Conservation (phyloP, 129 eudicot genomes). For the Arctium minus region DNA sequence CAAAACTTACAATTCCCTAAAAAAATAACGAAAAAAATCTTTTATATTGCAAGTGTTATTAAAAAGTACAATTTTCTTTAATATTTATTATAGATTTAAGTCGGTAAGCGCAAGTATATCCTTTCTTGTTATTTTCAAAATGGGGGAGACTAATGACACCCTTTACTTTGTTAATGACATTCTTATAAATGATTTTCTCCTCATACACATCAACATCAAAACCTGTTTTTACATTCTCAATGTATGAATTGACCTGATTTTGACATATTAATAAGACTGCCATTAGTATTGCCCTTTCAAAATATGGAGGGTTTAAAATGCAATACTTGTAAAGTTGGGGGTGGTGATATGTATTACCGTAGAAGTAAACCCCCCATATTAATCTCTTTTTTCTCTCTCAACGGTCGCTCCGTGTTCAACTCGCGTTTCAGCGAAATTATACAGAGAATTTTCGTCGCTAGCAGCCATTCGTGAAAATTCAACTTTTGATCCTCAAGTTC, state of each 20-base stretch:
- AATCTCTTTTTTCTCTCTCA: slow-evolving; percentile 31
- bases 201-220: too few species aligned
- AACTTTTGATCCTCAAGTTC: background rate
- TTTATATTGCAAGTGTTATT: too few species aligned
- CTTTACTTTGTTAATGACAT: too few species aligned
- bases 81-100: too few species aligned
- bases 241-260: too few species aligned
- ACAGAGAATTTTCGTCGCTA: slow-evolving; percentile 20
- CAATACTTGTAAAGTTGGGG: background rate
- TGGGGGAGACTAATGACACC: too few species aligned
- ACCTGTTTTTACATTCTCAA: too few species aligned
- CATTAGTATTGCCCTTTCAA: background rate
- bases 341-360: background rate
- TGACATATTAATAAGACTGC: too few species aligned
- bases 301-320: background rate
- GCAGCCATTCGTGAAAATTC: slow-evolving; percentile 18
- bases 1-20: too few species aligned
- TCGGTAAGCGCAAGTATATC: background rate
- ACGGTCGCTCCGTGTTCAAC: slow-evolving; percentile 89
- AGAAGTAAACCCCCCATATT: background rate
- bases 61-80: too few species aligned
- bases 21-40: too few species aligned
- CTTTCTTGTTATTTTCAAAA: background rate
- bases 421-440: slow-evolving; percentile 66
- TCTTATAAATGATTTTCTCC: too few species aligned